These are phyloP conservation scores for Dillenia turbinata DNA, from an alignment of 164 flowering plant species.

Conservation along the genomic window DNA sequence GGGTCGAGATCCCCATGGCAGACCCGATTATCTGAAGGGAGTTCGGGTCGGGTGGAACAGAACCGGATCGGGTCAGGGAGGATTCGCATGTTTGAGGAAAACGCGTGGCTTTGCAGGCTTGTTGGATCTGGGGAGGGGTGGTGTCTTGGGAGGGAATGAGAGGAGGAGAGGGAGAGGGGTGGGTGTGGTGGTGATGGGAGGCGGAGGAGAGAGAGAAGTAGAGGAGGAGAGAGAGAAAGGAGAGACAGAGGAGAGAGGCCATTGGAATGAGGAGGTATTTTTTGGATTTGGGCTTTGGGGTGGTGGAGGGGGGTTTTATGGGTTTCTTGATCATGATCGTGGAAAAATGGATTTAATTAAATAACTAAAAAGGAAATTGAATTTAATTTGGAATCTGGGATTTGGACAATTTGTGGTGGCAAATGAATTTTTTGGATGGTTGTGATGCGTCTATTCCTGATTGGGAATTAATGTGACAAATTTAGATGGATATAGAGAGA, in stretches of 20 bases:
- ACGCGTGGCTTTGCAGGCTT: slow-evolving; percentile 73
- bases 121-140: slow-evolving; percentile 21
- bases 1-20: slow-evolving; percentile 35
- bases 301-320: neutral
- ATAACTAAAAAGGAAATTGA: no score
- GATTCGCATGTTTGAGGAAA: slow-evolving; percentile 43
- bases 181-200: slow-evolving; percentile 14
- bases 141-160: slow-evolving; percentile 1
- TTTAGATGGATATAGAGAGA: no score
- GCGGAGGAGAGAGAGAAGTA: slow-evolving; percentile 24
- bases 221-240: slow-evolving; percentile 27
- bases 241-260: slow-evolving; percentile 29
- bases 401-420: no score
- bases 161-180: neutral
- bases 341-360: no score
- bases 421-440: no score
- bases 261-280: slow-evolving; percentile 20
- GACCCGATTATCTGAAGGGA: slow-evolving; percentile 44
- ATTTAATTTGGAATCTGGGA: no score
- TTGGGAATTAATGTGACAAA: no score
- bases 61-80: slow-evolving; percentile 19
- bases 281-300: neutral
- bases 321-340: neutral
- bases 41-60: slow-evolving; percentile 28
- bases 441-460: no score